Evolutionary conservation across 768 basidiomycete genomes (phyloP).

Genomic region (Auriscalpium microsporum): DNA sequence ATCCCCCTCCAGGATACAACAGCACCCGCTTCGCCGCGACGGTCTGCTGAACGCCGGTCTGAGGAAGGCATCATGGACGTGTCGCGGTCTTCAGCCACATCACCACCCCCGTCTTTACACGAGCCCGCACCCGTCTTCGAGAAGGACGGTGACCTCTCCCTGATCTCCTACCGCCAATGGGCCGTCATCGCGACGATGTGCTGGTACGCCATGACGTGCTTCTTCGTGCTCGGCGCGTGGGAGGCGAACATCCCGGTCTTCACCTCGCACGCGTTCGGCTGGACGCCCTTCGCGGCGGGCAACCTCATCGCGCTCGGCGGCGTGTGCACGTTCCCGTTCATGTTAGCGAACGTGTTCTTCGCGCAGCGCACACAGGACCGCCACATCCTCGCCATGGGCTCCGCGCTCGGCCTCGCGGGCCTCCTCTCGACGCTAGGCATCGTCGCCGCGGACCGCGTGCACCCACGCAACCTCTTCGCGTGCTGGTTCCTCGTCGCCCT

Average conservation of each 20-base stretch:
- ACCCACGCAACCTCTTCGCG: conserved; percentile 38
- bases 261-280: conserved; percentile 39
- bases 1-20: background rate
- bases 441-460: conserved; percentile 31
- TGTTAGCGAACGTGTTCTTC: conserved; percentile 49
- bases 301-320: conserved; percentile 68
- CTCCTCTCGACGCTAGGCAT: conserved; percentile 44
- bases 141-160: background rate
- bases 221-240: conserved; percentile 64
- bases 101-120: background rate
- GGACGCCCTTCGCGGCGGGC: conserved; percentile 55
- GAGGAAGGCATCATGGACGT: background rate
- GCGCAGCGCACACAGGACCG: conserved; percentile 55
- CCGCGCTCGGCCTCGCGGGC: conserved; percentile 40
- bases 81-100: background rate
- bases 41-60: background rate
- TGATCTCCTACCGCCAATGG: conserved; percentile 30
- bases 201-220: conserved; percentile 62
- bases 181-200: conserved; percentile 56
- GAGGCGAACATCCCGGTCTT: conserved; percentile 63
- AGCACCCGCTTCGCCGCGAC: background rate
- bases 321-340: conserved; percentile 54
- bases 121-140: conserved; percentile 5
- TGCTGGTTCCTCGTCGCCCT: conserved; percentile 55
- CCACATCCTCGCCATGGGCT: conserved; percentile 44